Base-by-base conservation (phyloP, 495 filamentous ascomycete species). In the Annulohypoxylon maeteangense region DNA sequence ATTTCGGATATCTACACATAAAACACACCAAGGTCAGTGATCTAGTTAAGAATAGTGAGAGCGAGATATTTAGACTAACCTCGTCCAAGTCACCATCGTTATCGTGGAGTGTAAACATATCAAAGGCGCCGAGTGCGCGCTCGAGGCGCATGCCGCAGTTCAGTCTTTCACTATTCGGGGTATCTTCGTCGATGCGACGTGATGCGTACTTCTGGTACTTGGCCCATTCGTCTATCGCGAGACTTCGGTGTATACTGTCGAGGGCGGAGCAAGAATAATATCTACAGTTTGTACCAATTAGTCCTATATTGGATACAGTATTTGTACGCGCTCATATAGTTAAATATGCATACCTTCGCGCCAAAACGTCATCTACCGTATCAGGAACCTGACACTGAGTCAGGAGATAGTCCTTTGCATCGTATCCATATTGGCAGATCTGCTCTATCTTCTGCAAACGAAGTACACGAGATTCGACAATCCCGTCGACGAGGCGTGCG, bases 341-440 rank as follows among this genome's bases (percentile, higher is more conserved):
- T 48, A 14, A 27, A 45, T 8, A 40, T 61, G 60, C 76, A 54
- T 78, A 97, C 90, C 92, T 91, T 81, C 93, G 86, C 14, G 95
- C 93, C 69, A 99, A 80, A 56, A 90, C 85, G 82, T 99, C 94
- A 20, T 91, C 88, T 11, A 77, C 82, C 14, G 87, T 82, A n/a
- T 89, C 84, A 31, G 84, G 81, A 32, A 85, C 81, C 8, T 81
- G 79, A 53, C 85, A 86, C 71, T 97, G 88, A 62, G 85, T 83
- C 44, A 95, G 69, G 38, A 99, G 84, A 22, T 87, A 89, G 76
- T 97, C 95, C 76, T 97, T 97, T 20, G 88, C 92, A 85, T 98
- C 93, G 65, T 92, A 95, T 1, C 94, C 95, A 69, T 88, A 81
- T 44, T 83, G 78, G 60, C 90, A 87, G 56, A 99, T 90, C 36